Base-by-base conservation (phyloP, 2,329 filamentous ascomycete species). In the Colletotrichum filicis region DNA sequence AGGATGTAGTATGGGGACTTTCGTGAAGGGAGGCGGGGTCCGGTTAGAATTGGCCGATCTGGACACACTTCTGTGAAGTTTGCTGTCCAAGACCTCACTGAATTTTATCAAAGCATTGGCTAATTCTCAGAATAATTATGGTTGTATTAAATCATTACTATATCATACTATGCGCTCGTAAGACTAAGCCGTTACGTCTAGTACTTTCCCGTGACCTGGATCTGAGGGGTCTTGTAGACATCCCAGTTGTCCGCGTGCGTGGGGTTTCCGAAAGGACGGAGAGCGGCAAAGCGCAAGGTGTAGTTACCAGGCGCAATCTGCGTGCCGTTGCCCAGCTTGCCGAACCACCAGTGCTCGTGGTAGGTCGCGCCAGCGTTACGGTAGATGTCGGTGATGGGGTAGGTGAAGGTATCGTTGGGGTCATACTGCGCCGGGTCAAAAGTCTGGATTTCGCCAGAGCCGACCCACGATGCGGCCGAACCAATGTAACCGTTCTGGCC, bases 211-310 rank as follows among this genome's bases (percentile, higher is more conserved):
- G 74, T 65, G 11, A 85, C 77, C 68, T 80, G 77, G 69, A 85
- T 79, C 58, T 79, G 78, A 9, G 79, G 77, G 11, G 79, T 68
- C 62, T 74, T 75, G 80, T 82, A 82, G 57, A 84, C 75, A 55
- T 85, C 83, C 84, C 83, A 86, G 66, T 85, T 83, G 55, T 81
- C 82, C 1, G 83, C 80, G n/a, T 84, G 79, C 2, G 80, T 76
- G 0, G 82, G 83, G 42, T 84, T 82, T 0, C 84, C 84, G 26
- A 85, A 85, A 1, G 84, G 83, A 30, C 81, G 77, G 22, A 86
- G 75, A 1, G 83, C 82, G 2, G 83, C 84, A 53, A 85, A 83
- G 9, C 84, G 83, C 75, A 85, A 81, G 3, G 72, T 83, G 71
- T 86, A 86, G 46, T 82, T 81, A 1, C 84, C 84, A 3, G 83